These are phyloP conservation scores for Zymoseptoria passerinii DNA, from an alignment of 2,329 filamentous ascomycete genomes.

Conservation along the genomic window DNA sequence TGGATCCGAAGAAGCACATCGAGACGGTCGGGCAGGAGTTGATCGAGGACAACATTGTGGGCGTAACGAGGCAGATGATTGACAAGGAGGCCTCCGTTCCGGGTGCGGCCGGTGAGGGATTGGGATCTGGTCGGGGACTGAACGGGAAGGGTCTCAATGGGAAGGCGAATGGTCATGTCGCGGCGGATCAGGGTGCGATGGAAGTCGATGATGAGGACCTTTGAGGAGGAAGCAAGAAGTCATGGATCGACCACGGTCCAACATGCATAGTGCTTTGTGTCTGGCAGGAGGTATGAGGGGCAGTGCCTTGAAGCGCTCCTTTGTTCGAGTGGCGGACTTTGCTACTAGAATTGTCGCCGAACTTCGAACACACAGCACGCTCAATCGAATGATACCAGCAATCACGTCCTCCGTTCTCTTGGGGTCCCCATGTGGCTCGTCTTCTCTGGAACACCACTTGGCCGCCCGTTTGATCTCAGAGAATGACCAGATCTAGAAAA, in stretches of 20 bases:
- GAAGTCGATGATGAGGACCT: not conserved
- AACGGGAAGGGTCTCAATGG: conserved; percentile 13
- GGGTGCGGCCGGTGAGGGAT: conserved; percentile 50
- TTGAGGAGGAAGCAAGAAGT: not conserved
- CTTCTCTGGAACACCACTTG: too few relatives aligned
- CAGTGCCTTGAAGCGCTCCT: not conserved
- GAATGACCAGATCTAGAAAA: too few relatives aligned
- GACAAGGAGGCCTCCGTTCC: conserved; percentile 97
- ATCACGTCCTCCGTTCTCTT: not conserved
- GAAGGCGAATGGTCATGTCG: conserved; percentile 1
- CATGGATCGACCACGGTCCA: not conserved
- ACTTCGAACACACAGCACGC: not conserved
- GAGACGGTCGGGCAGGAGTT: conserved; percentile 93
- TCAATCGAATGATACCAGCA: not conserved
- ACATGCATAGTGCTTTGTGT: conserved; percentile 11
- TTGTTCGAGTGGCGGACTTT: not conserved
- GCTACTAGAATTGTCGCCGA: not conserved
- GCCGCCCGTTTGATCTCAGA: too few relatives aligned
- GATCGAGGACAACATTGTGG: conserved; percentile 98
- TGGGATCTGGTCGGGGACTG: conserved; percentile 7
- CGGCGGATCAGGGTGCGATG: not conserved
- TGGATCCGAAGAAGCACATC: conserved; percentile 98
- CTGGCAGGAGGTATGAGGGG: conserved; percentile 1
- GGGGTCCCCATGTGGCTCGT: too few relatives aligned
- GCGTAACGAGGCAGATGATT: conserved; percentile 98